Conservation (phyloP, 2,329 filamentous ascomycete species). For the Fusarium fracticaudum region DNA sequence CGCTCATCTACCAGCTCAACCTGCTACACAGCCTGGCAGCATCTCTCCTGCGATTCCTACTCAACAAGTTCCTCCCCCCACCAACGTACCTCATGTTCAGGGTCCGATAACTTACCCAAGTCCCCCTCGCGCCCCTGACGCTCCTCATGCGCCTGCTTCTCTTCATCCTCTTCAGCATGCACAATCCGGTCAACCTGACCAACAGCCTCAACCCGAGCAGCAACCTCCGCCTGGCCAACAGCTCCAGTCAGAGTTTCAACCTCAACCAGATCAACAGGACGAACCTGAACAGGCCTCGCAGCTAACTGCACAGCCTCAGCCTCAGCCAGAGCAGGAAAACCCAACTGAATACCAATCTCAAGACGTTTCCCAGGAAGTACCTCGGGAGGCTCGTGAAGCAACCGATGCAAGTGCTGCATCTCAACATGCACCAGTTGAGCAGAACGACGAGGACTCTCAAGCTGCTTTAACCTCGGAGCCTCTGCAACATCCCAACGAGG, state of each 20-base stretch:
- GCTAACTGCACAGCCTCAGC: not conserved
- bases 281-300: not conserved
- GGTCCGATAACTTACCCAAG: conserved; percentile 33
- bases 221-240: conserved; percentile 13
- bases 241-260: not conserved
- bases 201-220: conserved; percentile 3
- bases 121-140: conserved; percentile 23
- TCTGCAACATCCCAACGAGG: conserved; percentile 19
- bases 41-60: not conserved
- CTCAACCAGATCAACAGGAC: not conserved
- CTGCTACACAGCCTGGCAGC: not conserved
- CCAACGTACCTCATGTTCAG: not conserved
- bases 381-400: conserved; percentile 18
- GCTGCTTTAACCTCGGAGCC: conserved; percentile 6
- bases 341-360: conserved; percentile 1
- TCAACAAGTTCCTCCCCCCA: not conserved
- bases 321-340: not conserved
- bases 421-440: conserved; percentile 7
- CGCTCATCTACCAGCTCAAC: not conserved
- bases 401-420: not conserved
- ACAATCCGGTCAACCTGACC: conserved; percentile 6
- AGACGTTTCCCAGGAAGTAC: conserved; percentile 8
- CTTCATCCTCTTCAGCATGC: conserved; percentile 34
- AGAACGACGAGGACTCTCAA: conserved; percentile 9
- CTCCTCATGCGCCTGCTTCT: conserved; percentile 30